phyloP scores from a whole-genome alignment of 345 rosid species.

The Hibiscus syriacus region DNA sequence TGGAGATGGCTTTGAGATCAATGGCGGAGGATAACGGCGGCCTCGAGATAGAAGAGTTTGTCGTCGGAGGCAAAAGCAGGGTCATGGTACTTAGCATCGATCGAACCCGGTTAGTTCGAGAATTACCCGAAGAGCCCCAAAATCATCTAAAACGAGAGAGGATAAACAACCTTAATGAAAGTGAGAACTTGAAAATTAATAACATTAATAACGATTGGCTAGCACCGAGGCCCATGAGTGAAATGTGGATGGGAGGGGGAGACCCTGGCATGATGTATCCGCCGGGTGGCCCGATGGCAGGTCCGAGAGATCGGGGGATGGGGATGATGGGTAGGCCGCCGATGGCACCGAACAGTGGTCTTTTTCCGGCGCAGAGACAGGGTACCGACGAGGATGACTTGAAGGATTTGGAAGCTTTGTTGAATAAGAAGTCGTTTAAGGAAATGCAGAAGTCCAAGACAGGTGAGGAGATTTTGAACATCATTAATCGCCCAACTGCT shows the following conservation, averaged over 20 bases:
- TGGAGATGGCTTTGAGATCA: conserved; percentile 74
- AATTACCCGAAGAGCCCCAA: conserved; percentile 64
- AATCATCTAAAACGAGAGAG: conserved; percentile 26
- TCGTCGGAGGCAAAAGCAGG: conserved; percentile 72
- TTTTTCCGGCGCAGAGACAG: conserved; percentile 25
- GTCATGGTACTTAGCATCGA: conserved; percentile 83
- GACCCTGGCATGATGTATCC: conserved; percentile 34
- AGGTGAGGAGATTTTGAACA: conserved; percentile 86
- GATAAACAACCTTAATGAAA: conserved; percentile 7
- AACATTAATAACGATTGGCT: conserved; percentile 28
- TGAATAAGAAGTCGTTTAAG: conserved; percentile 79
- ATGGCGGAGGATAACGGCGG: conserved; percentile 85
- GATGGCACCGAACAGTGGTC: conserved; percentile 20
- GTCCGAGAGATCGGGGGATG: conserved; percentile 30
- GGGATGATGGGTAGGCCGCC: conserved; percentile 53
- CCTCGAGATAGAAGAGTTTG: conserved; percentile 78
- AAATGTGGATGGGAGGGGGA: conserved; percentile 55
- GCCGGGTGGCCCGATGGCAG: conserved; percentile 40
- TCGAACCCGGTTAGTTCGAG: conserved; percentile 60
- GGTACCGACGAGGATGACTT: conserved; percentile 81
- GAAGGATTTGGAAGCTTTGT: conserved; percentile 82
- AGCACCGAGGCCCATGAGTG: conserved; percentile 36
- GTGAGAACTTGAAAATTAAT: conserved; percentile 9
- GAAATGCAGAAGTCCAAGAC: conserved; percentile 87
- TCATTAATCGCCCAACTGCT: conserved; percentile 90